Percentiles rank a stretch among this genome's conserved stretches.
phyloP scores from a whole-genome alignment of 345 rosid genomes.

The Cardamine occulta region DNA sequence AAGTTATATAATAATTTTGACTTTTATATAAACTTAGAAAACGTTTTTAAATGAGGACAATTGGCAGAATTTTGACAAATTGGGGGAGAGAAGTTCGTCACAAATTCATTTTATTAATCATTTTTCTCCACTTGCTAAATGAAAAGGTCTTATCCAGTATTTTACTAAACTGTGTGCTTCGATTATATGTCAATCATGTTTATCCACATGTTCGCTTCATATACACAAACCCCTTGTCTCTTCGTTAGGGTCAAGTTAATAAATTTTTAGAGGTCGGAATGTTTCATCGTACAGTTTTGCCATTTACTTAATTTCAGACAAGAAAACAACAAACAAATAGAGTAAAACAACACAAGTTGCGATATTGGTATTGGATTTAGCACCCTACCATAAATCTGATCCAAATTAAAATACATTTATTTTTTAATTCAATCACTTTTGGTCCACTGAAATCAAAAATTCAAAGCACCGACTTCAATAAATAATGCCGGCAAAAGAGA shows the following conservation, averaged over 20 bases:
- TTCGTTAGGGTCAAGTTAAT: conserved; percentile 30
- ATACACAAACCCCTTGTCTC: conserved; percentile 18
- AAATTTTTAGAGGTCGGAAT: conserved; percentile 25
- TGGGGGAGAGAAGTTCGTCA: neutral
- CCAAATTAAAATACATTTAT: too few relatives aligned
- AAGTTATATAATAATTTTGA: conserved; percentile 4
- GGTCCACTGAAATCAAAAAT: too few relatives aligned
- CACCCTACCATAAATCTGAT: too few relatives aligned
- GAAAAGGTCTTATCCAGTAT: conserved; percentile 20
- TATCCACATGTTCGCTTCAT: conserved; percentile 30
- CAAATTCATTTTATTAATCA: neutral
- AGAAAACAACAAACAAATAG: conserved; percentile 7
- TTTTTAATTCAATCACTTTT: too few relatives aligned
- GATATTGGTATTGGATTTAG: too few relatives aligned
- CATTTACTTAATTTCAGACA: conserved; percentile 32
- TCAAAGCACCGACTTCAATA: too few relatives aligned
- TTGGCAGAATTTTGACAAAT: neutral
- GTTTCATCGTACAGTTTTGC: conserved; percentile 17
- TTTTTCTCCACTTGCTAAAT: neutral
- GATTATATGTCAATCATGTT: conserved; percentile 9
- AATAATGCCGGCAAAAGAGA: too few relatives aligned
- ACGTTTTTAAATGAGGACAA: neutral
- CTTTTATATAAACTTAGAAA: neutral
- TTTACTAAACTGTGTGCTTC: conserved; percentile 7
- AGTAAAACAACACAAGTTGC: neutral